A percentile compares a stretch with the other conserved stretches of the same genome.
phyloP scores from a whole-genome alignment of 176 grass and related monocot genomes.

The Bolboschoenus planiculmis region DNA sequence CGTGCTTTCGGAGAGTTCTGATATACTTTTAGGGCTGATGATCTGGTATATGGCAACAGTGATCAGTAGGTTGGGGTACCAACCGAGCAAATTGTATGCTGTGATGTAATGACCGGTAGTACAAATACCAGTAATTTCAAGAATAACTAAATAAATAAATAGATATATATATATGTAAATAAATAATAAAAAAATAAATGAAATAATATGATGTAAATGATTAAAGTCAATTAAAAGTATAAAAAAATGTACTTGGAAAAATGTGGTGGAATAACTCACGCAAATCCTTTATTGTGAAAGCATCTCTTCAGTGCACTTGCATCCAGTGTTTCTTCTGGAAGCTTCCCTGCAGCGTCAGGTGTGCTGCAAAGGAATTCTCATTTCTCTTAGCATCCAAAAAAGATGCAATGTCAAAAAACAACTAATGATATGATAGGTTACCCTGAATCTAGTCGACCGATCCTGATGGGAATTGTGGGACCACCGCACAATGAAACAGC shows the following conservation, averaged over 20 bases:
- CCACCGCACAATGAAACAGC: constrained; percentile 81
- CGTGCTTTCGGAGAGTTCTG: not conserved
- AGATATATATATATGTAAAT: no score
- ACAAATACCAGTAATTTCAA: not conserved
- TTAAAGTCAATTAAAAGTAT: not conserved
- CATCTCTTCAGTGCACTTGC: constrained; percentile 49
- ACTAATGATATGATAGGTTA: constrained; percentile 19
- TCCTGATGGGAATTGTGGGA: constrained; percentile 57
- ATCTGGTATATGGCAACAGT: not conserved
- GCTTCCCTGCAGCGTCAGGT: constrained; percentile 65
- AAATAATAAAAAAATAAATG: not conserved
- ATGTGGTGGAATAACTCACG: constrained; percentile 51
- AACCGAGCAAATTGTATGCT: not conserved
- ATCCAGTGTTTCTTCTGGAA: constrained; percentile 88
- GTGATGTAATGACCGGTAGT: not conserved
- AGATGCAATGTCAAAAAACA: constrained; percentile 4
- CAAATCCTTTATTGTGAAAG: constrained; percentile 71
- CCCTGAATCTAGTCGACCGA: constrained; percentile 91
- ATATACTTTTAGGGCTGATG: not conserved
- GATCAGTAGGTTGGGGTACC: not conserved
- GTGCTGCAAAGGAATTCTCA: constrained; percentile 30
- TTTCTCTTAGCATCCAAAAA: constrained; percentile 22
- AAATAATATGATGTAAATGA: not conserved
- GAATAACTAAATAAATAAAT: not conserved
- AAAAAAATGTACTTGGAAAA: constrained; percentile 25